Percentiles rank a stretch among this genome's conserved stretches.
Evolutionary conservation across 2,329 filamentous ascomycete species (phyloP).

Genomic region (Gnomoniopsis sp.): DNA sequence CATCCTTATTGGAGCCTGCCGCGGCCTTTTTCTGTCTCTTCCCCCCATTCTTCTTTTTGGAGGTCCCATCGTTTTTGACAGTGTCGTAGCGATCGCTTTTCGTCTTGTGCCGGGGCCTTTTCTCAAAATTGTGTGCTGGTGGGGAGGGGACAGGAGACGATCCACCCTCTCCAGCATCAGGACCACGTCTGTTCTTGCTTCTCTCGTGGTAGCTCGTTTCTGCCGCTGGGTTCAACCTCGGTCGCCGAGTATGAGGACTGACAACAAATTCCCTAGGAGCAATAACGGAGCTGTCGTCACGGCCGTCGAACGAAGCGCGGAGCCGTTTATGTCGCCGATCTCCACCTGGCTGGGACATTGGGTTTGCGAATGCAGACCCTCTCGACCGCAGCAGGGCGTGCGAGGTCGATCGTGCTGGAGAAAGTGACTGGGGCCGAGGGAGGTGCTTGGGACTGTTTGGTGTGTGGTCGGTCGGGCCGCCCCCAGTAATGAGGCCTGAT

Average conservation of each 20-base stretch:
- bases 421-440: not conserved
- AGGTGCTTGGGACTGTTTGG: not conserved
- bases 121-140: slow-evolving; percentile 3
- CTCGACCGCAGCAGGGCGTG: not conserved
- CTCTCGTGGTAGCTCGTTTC: slow-evolving; percentile 1
- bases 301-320: not conserved
- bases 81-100: slow-evolving; percentile 53
- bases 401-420: not conserved
- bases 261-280: not conserved
- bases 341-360: not conserved
- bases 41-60: slow-evolving; percentile 9
- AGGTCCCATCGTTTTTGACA: slow-evolving; percentile 21
- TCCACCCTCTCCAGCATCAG: not conserved
- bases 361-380: not conserved
- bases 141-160: not conserved
- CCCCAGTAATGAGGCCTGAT: not conserved
- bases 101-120: slow-evolving; percentile 51
- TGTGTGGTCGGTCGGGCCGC: not conserved
- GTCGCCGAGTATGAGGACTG: not conserved
- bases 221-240: not conserved
- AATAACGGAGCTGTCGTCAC: not conserved
- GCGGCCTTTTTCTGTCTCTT: slow-evolving; percentile 23
- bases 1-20: slow-evolving; percentile 24
- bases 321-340: not conserved
- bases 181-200: not conserved